Conservation (phyloP, 306 rosid genomes). For the Amphicarpaea edgeworthii region DNA sequence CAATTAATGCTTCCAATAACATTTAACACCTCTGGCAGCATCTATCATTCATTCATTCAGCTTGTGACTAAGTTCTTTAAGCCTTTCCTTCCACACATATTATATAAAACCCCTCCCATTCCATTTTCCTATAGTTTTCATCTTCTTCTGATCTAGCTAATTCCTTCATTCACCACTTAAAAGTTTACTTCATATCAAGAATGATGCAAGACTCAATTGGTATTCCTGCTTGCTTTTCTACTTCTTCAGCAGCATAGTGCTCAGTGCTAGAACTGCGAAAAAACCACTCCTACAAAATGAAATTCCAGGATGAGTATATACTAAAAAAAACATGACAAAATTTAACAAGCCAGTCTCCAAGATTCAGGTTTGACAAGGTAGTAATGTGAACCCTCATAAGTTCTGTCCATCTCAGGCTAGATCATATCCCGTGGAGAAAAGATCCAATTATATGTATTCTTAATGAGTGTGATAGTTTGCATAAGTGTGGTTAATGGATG, state of each 20-base stretch:
- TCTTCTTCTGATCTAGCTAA: constrained; percentile 23
- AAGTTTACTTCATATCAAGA: constrained; percentile 14
- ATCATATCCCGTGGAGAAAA: too few relatives aligned
- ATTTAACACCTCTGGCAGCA: constrained; percentile 65
- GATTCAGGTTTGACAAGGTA: too few relatives aligned
- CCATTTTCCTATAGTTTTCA: constrained; percentile 8
- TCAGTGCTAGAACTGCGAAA: constrained; percentile 79
- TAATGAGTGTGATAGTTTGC: neutral
- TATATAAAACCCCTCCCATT: constrained; percentile 15
- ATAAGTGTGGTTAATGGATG: neutral
- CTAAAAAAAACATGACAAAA: constrained; percentile 18
- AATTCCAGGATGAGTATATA: constrained; percentile 40
- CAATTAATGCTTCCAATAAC: constrained; percentile 58
- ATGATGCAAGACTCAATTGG: constrained; percentile 80
- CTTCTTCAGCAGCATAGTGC: constrained; percentile 51
- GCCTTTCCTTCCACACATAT: constrained; percentile 35
- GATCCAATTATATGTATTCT: constrained; percentile 11
- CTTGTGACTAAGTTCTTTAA: constrained; percentile 64
- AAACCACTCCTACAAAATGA: constrained; percentile 84
- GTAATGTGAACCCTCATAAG: too few relatives aligned
- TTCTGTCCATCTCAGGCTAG: too few relatives aligned
- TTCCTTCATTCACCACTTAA: neutral
- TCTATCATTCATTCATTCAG: constrained; percentile 49
- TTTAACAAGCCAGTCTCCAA: too few relatives aligned
- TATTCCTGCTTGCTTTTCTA: constrained; percentile 79